Conservation (phyloP, 2,329 filamentous ascomycete species). For the Ophidiomyces ophidiicola region DNA sequence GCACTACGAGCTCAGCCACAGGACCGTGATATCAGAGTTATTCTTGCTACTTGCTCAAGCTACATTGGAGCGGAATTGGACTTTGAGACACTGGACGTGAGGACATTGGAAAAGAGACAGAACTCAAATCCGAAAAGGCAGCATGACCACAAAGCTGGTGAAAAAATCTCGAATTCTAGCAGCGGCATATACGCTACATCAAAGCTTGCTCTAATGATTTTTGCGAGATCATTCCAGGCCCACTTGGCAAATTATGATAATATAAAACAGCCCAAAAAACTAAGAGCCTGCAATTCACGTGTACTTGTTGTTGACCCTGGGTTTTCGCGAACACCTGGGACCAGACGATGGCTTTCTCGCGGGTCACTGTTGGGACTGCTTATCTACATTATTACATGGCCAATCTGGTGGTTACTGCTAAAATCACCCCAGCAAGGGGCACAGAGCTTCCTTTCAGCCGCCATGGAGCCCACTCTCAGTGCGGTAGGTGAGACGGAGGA, state of each 20-base stretch:
- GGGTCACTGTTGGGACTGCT: slow-evolving; percentile 71
- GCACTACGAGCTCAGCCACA: slow-evolving; percentile 83
- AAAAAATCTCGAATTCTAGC: slow-evolving; percentile 12
- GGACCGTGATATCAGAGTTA: slow-evolving; percentile 80
- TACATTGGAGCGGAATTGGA: slow-evolving; percentile 68
- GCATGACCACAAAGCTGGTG: slow-evolving; percentile 11
- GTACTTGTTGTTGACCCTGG: slow-evolving; percentile 85
- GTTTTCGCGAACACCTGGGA: slow-evolving; percentile 71
- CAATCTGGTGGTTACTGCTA: slow-evolving; percentile 72
- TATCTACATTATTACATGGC: slow-evolving; percentile 65
- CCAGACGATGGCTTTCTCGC: slow-evolving; percentile 71
- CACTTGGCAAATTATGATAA: slow-evolving; percentile 74
- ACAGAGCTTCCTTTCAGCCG: slow-evolving; percentile 73
- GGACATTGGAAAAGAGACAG: slow-evolving; percentile 14
- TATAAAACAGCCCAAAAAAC: slow-evolving; percentile 45
- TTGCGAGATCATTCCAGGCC: slow-evolving; percentile 83
- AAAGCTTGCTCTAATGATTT: slow-evolving; percentile 70
- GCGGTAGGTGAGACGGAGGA: slow-evolving; percentile 33
- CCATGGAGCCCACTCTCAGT: slow-evolving; percentile 64
- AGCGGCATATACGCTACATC: slow-evolving; percentile 48
- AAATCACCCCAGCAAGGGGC: slow-evolving; percentile 76
- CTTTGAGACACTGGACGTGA: slow-evolving; percentile 22
- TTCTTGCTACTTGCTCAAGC: slow-evolving; percentile 75
- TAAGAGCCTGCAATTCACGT: slow-evolving; percentile 50
- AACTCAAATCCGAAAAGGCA: slow-evolving; percentile 12